Evolutionary conservation across 345 rosid genomes (phyloP), one percentile per base, ranked within the genome.

Genomic region (Chamaenerion angustifolium): DNA sequence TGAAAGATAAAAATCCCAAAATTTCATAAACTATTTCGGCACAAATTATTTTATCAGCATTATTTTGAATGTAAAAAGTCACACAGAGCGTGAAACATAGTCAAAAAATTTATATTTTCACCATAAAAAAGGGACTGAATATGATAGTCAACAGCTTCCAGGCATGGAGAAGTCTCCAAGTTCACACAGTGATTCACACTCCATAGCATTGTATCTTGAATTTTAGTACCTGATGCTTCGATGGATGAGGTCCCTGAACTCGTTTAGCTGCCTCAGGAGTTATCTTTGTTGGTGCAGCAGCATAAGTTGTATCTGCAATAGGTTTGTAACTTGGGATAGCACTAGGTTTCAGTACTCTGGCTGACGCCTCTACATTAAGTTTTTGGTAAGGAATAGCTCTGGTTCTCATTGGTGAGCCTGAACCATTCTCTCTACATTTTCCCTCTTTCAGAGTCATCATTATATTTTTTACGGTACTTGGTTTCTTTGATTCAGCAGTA

Each of bases 401-500:
- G 42, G 69, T 42, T 77, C 94, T 78, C 83, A 79, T 62, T 7
- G 95, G 95, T 31, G 95, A 92, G 63, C 75, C 74, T 40, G 95
- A 92, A 64, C 76, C 74, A 64, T 73, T 92, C 64, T 87, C 96
- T 72, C 95, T 76, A 52, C 68, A 69, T 71, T 82, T 82, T 48
- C 87, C 98, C 77, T 87, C 98, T 76, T 82, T 92, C 61, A 92
- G 62, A 61, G 95, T 80, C 80, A 77, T 82, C 93, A 92, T 84
- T 48, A 87, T 84, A 65, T 66, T 72, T 68, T 71, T 84, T 42
- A 87, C 84, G 49, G 85, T 80, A 64, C 81, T 92, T 3, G 96
- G 93, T 61, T 84, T 89, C 78, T 75, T 84, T 60, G 74, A 51
- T 64, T 77, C 84, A 37, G 61, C 67, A 44, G 67, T 77, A 46